Conservation (phyloP, 1,139 yeast genomes). For the Zhuliangozyma blackwelliae region DNA sequence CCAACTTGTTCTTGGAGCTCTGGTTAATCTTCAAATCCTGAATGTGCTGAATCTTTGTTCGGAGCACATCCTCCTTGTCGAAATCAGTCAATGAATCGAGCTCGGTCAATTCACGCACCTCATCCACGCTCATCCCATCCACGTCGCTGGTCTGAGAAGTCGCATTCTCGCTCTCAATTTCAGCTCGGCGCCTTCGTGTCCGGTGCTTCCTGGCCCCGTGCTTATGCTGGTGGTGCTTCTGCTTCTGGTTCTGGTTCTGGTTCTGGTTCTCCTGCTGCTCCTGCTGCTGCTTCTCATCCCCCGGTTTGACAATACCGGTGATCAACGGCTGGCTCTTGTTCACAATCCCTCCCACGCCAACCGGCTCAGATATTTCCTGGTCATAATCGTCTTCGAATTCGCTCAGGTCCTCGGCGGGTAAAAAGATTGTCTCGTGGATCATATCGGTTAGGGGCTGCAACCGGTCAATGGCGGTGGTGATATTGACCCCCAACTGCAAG, state of each 20-base stretch:
- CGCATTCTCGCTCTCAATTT: slow-evolving; percentile 18
- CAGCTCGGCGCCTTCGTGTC: slow-evolving; percentile 1
- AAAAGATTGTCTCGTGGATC: slow-evolving; percentile 44
- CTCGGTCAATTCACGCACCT: slow-evolving; percentile 34
- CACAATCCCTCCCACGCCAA: slow-evolving; percentile 49
- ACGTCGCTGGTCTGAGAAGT: slow-evolving; percentile 25
- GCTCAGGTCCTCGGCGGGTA: slow-evolving; percentile 45
- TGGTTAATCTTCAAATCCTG: slow-evolving; percentile 46
- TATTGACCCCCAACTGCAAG: slow-evolving; percentile 47
- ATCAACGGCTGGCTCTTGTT: slow-evolving; percentile 46
- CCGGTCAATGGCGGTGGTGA: slow-evolving; percentile 51
- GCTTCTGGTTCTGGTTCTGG: background rate
- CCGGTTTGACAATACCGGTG: slow-evolving; percentile 33
- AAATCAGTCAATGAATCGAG: slow-evolving; percentile 45
- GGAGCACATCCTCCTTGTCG: slow-evolving; percentile 44
- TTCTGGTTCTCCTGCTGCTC: background rate
- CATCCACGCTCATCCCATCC: slow-evolving; percentile 37
- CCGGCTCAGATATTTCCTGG: slow-evolving; percentile 45
- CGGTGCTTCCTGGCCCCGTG: slow-evolving; percentile 1
- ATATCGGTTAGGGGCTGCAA: slow-evolving; percentile 53
- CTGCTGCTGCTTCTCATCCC: no score
- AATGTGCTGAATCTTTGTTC: slow-evolving; percentile 56
- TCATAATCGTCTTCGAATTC: slow-evolving; percentile 21
- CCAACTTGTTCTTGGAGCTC: slow-evolving; percentile 54
- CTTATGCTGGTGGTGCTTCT: background rate